Base-by-base conservation (phyloP, 2,329 filamentous ascomycete species). In the Xylariaceae sp. region DNA sequence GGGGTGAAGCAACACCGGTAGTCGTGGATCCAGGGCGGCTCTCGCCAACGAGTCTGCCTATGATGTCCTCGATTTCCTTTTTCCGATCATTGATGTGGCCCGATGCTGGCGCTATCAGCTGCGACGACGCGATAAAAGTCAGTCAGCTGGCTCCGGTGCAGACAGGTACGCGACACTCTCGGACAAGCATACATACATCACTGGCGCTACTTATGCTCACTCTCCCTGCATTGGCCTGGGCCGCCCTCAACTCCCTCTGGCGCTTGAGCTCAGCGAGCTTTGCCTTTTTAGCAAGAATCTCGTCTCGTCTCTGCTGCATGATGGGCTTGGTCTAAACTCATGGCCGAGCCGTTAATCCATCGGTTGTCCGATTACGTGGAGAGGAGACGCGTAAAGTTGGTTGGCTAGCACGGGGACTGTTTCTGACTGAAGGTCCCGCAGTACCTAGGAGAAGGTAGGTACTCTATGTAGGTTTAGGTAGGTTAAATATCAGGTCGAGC, bases 181-280 rank as follows among this genome's bases (percentile, higher is more conserved):
- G 8, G n/a, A 47, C 11, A 24, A 11, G 11, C 21, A 43, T 44
- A 65, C 69, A 53, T 74, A 94, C 88, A 68, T 94, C 88, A 61
- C 74, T 76, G 36, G 76, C 67, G 58, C 78, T 76, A 43, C 80
- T 80, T 54, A 81, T 70, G 60, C 80, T 85, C 56, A 81, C 76
- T 51, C 88, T 78, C 52, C 71, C 79, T 47, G 75, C 76, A 43
- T 73, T 78, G 53, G 85, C 80, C 60, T 94, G 86, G 59, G 76
- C 85, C 49, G 86, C 78, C 43, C 89, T 78, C 53, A 90, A 69
- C 62, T 94, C 88, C 54, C 92, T 79, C 68, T 96, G 88, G 47
- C 86, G 80, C 70, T 95, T 96, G 50, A 98, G 76, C 74, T 97
- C 92, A 34, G 87, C 89, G 56, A 98, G 87, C 73, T 92, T 96